Evolutionary conservation across 73 alveolate species (phyloP).

Genomic region (Tetrahymena malaccensis): DNA sequence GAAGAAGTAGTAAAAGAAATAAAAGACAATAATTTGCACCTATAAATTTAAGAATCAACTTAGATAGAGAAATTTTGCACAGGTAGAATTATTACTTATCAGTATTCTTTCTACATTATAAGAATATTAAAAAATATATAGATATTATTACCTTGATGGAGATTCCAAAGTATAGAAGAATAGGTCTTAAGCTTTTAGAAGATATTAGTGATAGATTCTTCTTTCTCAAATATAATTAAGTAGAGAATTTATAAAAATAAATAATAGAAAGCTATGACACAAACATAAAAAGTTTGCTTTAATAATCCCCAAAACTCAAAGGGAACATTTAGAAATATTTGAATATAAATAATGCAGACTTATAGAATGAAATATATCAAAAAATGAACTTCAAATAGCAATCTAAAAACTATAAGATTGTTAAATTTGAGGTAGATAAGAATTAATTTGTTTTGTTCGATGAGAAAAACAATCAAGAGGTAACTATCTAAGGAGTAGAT

Average conservation of each 20-base stretch:
- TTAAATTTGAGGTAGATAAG: background rate
- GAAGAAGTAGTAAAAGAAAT: background rate
- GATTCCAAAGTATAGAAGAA: background rate
- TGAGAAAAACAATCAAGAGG: background rate
- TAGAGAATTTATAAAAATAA: background rate
- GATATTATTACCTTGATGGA: background rate
- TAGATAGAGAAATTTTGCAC: background rate
- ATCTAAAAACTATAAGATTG: background rate
- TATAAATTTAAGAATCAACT: background rate
- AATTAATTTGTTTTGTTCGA: background rate
- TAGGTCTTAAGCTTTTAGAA: background rate
- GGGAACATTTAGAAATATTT: background rate
- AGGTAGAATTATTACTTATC: background rate
- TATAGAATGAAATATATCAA: background rate
- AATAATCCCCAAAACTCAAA: background rate
- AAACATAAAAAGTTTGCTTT: background rate
- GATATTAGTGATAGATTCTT: background rate
- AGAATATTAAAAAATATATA: background rate
- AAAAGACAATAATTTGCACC: background rate
- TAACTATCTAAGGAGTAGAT: background rate
- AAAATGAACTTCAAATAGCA: background rate
- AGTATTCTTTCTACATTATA: background rate
- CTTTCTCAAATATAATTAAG: background rate
- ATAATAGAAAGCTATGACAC: background rate
- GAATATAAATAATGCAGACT: background rate